A percentile compares a stretch with the other conserved stretches of the same genome.
phyloP scores from a whole-genome alignment of 2,329 filamentous ascomycete species.

The Sarocladium kiliense region DNA sequence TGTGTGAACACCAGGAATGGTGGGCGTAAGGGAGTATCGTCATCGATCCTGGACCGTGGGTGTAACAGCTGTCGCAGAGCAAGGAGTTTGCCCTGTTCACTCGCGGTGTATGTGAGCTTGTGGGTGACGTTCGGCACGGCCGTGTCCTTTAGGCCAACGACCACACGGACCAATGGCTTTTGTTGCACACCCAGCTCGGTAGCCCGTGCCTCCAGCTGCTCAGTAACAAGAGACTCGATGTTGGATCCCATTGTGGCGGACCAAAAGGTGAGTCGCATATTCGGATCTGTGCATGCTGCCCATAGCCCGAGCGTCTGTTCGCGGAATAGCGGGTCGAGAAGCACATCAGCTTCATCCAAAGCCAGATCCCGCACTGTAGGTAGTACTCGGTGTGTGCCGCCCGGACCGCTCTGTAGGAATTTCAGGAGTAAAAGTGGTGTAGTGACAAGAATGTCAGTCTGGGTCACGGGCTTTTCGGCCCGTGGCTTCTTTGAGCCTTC shows the following conservation, averaged over 20 bases:
- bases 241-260: slow-evolving; percentile 96
- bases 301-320: slow-evolving; percentile 84
- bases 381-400: slow-evolving; percentile 44
- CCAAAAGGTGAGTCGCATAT: slow-evolving; percentile 79
- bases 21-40: slow-evolving; percentile 63
- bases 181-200: slow-evolving; percentile 28
- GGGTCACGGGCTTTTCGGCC: slow-evolving; percentile 22
- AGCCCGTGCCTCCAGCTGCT: slow-evolving; percentile 57
- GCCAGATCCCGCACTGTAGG: slow-evolving; percentile 69
- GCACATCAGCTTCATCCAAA: slow-evolving; percentile 91
- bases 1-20: slow-evolving; percentile 96
- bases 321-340: slow-evolving; percentile 85
- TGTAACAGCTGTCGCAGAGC: slow-evolving; percentile 85
- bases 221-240: slow-evolving; percentile 72
- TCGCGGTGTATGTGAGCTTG: slow-evolving; percentile 84
- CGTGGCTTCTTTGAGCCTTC: slow-evolving; percentile 14
- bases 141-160: slow-evolving; percentile 95
- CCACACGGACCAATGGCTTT: slow-evolving; percentile 68
- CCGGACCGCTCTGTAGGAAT: slow-evolving; percentile 49
- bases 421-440: slow-evolving; percentile 64
- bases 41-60: slow-evolving; percentile 54
- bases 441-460: slow-evolving; percentile 35
- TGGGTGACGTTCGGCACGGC: slow-evolving; percentile 90
- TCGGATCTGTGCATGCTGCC: slow-evolving; percentile 66
- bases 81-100: slow-evolving; percentile 88